phyloP scores from a whole-genome alignment of 768 basidiomycete species.

The Suillus cothurnatus region DNA sequence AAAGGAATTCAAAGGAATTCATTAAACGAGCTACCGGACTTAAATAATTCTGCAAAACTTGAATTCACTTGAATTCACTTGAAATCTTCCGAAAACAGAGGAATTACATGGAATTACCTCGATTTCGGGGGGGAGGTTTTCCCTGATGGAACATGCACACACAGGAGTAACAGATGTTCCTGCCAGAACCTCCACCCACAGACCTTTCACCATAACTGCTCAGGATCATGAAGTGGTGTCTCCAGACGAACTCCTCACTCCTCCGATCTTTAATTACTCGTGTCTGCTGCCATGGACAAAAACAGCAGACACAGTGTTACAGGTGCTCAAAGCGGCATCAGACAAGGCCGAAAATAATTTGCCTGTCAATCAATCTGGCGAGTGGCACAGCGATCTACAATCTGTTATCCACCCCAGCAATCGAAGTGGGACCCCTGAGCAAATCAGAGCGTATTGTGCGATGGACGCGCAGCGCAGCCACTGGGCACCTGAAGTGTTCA shows the following conservation, averaged over 20 bases:
- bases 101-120: too few species aligned
- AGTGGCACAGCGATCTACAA: too few species aligned
- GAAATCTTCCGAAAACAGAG: too few species aligned
- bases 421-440: too few species aligned
- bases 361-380: constrained; percentile 7
- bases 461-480: background rate
- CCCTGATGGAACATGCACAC: constrained; percentile 5
- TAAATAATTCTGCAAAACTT: too few species aligned
- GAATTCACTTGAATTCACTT: too few species aligned
- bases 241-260: constrained; percentile 2
- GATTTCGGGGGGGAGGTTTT: too few species aligned
- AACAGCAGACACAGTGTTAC: background rate
- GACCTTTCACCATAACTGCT: background rate
- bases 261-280: constrained; percentile 8
- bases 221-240: background rate
- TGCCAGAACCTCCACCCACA: background rate
- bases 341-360: constrained; percentile 3
- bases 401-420: too few species aligned
- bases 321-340: background rate
- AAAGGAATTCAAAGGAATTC: too few species aligned
- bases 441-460: too few species aligned
- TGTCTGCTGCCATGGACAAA: background rate
- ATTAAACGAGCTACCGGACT: too few species aligned
- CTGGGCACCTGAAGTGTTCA: constrained; percentile 20
- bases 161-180: background rate